Percentiles rank a stretch among this genome's conserved stretches.
These are phyloP conservation scores for Monsonia emarginata DNA, from an alignment of 441 rosid species.

Conservation along the genomic window DNA sequence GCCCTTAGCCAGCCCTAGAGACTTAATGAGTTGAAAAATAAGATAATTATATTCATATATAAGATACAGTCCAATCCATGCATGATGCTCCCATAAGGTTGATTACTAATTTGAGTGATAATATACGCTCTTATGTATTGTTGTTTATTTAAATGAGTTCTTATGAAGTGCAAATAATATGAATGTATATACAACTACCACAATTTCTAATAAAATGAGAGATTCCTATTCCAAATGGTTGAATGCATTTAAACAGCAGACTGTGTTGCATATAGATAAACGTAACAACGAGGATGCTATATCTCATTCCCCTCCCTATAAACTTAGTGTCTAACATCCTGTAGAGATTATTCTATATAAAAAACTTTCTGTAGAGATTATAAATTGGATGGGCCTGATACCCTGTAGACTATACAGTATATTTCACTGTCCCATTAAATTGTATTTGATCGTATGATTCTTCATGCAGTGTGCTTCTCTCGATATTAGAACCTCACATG, in stretches of 20 bases:
- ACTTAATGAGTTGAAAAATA: not conserved
- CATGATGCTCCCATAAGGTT: not conserved
- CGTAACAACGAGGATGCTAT: not conserved
- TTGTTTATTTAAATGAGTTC: not conserved
- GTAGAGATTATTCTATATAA: not conserved
- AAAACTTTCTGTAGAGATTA: not conserved
- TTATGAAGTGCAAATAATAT: not conserved
- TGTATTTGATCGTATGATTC: slow-evolving; percentile 21
- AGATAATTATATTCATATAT: not conserved
- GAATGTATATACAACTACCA: too few relatives aligned
- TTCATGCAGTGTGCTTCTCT: slow-evolving; percentile 66
- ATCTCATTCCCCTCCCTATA: not conserved
- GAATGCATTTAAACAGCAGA: not conserved
- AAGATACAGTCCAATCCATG: not conserved
- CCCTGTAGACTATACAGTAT: not conserved
- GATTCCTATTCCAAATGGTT: not conserved
- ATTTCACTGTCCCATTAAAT: slow-evolving; percentile 4
- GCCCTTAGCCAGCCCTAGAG: not conserved
- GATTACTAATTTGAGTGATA: not conserved
- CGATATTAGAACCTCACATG: slow-evolving; percentile 67
- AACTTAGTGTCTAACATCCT: not conserved
- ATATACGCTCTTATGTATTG: not conserved
- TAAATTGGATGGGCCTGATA: not conserved
- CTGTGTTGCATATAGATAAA: not conserved
- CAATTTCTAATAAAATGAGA: not conserved